Evolutionary conservation across 495 filamentous ascomycete species (phyloP), one percentile per base, ranked within the genome.

Genomic region (Margaritispora aquatica): DNA sequence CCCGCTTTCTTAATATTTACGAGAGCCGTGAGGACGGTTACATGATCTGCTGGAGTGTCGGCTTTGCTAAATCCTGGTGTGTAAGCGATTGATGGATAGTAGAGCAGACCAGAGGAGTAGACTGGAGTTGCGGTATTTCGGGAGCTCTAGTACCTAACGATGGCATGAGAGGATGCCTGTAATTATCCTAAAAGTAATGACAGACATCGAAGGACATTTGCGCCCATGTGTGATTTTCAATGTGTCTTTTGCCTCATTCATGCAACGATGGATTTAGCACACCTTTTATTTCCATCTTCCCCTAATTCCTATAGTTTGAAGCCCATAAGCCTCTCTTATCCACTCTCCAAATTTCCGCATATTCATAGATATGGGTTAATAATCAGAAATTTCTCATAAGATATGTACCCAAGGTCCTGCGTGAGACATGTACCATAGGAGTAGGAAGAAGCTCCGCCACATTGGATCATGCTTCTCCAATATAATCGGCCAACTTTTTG

Each of bases 161-260:
- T 49, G 55, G 55, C 11, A 26, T 4, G 50, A 38, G 7, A 20
- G 21, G 36, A 44, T 44, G 55, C 47, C 52, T 61, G 58, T 61
- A 56, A 61, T 61, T 61, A 61, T 38, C 27, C 46, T 38, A 26
- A 55, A 41, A 56, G 52, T 61, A 61, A 61, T 61, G 58, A 26
- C 51, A 55, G 57, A 52, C 8, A 23, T 23, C 19, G 24, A 50
- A 5, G 47, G n/a, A 34, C 29, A 5, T 23, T 50, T 48, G 17
- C 20, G 21, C 4, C 38, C 19, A 3, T 7, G 7, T n/a, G 38
- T 44, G 38, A 44, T 44, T 15, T 3, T 44, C 29, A 13, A 34
- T 34, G 29, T 7, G 7, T 44, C 15, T 3, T 44, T 44, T 8
- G 5, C 29, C 29, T 5, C 13, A 34, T 34, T 34, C 29, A 34